These are phyloP conservation scores for Straminergon stramineum DNA, from an alignment of 225 moss, liverwort and hornwort species.

Conservation along the genomic window DNA sequence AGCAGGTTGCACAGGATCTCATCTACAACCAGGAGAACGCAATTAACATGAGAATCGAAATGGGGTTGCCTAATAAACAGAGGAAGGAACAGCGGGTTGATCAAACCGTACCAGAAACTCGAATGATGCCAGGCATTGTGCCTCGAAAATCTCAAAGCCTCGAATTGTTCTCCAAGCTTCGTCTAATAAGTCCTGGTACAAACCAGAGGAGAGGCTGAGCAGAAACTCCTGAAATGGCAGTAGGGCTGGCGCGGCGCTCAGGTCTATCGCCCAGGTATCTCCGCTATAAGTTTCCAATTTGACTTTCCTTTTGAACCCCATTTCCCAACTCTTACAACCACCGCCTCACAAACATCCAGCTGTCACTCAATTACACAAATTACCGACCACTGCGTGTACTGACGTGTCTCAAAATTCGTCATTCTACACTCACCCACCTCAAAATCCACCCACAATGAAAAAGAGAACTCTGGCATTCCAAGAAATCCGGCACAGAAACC, in stretches of 20 bases:
- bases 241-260: neutral
- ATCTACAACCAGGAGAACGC: neutral
- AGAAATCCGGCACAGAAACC: neutral
- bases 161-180: neutral
- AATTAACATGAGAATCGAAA: neutral
- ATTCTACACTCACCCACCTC: neutral
- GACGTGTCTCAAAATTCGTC: neutral
- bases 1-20: neutral
- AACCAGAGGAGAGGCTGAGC: neutral
- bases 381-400: neutral
- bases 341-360: neutral
- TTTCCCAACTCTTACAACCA: neutral
- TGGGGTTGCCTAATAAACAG: neutral
- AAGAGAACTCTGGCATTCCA: neutral
- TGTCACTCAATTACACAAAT: neutral
- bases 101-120: conserved; percentile 61
- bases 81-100: neutral
- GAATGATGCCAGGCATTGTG: conserved; percentile 68
- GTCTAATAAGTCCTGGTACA: neutral
- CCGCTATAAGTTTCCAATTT: neutral
- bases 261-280: neutral
- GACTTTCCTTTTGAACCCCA: neutral
- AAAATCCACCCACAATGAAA: neutral
- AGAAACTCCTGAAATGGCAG: neutral
- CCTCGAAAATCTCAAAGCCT: neutral